Percentiles rank a stretch among this genome's conserved stretches.
phyloP scores from a whole-genome alignment of 768 basidiomycete genomes.

The Lentinula raphanica region DNA sequence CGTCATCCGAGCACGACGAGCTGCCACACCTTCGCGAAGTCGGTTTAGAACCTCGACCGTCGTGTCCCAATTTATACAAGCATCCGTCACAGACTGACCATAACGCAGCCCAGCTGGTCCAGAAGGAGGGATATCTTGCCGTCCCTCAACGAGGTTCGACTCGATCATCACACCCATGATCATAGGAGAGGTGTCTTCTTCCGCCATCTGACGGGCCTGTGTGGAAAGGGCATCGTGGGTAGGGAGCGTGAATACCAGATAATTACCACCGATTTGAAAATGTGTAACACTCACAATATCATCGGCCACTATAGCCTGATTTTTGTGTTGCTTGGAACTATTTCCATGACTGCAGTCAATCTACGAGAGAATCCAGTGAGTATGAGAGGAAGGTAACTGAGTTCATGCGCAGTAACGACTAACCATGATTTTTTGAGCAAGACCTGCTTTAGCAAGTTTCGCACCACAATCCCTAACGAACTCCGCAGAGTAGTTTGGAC shows the following conservation, averaged over 20 bases:
- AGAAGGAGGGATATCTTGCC: slow-evolving; percentile 73
- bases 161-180: slow-evolving; percentile 97
- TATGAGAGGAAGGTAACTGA: neutral
- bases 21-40: slow-evolving; percentile 82
- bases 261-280: neutral
- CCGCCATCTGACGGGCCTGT: slow-evolving; percentile 70
- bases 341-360: slow-evolving; percentile 98
- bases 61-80: slow-evolving; percentile 86
- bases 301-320: slow-evolving; percentile 84
- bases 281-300: slow-evolving; percentile 66
- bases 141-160: slow-evolving; percentile 83
- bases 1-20: neutral
- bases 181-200: slow-evolving; percentile 58
- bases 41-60: slow-evolving; percentile 79
- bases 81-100: slow-evolving; percentile 85
- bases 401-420: slow-evolving; percentile 11
- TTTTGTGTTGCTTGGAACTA: slow-evolving; percentile 85
- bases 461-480: slow-evolving; percentile 71
- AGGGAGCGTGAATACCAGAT: neutral
- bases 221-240: slow-evolving; percentile 14
- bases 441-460: slow-evolving; percentile 73
- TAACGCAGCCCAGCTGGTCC: slow-evolving; percentile 73
- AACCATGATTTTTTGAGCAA: slow-evolving; percentile 85
- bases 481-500: slow-evolving; percentile 84
- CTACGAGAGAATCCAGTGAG: slow-evolving; percentile 36